Conservation (phyloP, 1,284 basidiomycete genomes). For the Fomitopsis schrenkii region DNA sequence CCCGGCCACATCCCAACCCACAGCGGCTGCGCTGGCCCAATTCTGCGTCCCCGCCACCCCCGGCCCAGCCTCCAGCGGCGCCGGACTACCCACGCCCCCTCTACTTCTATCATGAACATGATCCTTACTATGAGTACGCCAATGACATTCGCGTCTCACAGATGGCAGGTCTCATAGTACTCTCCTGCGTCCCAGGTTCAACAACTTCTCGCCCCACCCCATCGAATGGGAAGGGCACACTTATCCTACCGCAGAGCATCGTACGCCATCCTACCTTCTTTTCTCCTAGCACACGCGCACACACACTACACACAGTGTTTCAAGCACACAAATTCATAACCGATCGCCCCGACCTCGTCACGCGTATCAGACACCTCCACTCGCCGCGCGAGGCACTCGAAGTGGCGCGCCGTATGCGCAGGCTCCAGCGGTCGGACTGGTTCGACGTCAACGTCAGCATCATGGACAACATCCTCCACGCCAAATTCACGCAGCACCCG, state of each 20-base stretch:
- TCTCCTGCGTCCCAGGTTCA: slow-evolving; percentile 15
- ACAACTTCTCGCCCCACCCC: slow-evolving; percentile 26
- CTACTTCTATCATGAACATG: not conserved
- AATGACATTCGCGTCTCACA: not conserved
- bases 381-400: slow-evolving; percentile 48
- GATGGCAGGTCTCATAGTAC: not conserved
- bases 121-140: not conserved
- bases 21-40: no score
- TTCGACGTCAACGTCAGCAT: slow-evolving; percentile 56
- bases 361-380: slow-evolving; percentile 56
- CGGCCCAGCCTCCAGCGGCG: not conserved
- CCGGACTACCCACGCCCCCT: not conserved
- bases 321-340: slow-evolving; percentile 43
- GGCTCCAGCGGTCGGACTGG: slow-evolving; percentile 57
- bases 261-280: slow-evolving; percentile 44
- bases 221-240: slow-evolving; percentile 14
- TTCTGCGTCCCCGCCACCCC: no score
- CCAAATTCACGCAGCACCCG: slow-evolving; percentile 55
- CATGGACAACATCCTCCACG: slow-evolving; percentile 58
- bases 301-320: not conserved
- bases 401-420: slow-evolving; percentile 61
- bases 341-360: slow-evolving; percentile 53
- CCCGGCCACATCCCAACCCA: no score
- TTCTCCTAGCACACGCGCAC: slow-evolving; percentile 34
- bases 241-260: slow-evolving; percentile 27